A percentile compares a stretch with the other conserved stretches of the same genome.
Evolutionary conservation across 495 filamentous ascomycete genomes (phyloP).

Genomic region (Lindgomyces ingoldianus): DNA sequence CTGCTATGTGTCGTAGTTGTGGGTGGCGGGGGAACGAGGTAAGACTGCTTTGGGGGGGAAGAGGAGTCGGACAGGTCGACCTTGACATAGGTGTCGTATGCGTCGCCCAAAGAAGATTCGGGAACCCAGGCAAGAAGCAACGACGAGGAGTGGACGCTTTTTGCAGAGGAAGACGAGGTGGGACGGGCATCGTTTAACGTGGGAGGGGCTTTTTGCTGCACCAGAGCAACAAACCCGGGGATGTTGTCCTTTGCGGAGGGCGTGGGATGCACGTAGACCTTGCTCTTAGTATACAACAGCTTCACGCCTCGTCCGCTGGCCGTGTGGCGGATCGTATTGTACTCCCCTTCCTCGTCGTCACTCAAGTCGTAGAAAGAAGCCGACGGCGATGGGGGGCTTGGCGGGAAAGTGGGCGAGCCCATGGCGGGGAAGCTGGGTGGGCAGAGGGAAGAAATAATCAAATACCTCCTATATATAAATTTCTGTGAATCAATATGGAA

Average conservation of each 20-base stretch:
- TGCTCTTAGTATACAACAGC: constrained; percentile 95
- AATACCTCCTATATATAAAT: no score
- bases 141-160: constrained; percentile 56
- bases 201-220: constrained; percentile 77
- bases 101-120: constrained; percentile 83
- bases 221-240: constrained; percentile 87
- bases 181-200: constrained; percentile 45
- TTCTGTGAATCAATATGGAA: no score
- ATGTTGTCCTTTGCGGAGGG: constrained; percentile 95
- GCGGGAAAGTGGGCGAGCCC: constrained; percentile 23
- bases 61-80: constrained; percentile 83
- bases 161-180: constrained; percentile 55
- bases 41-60: constrained; percentile 79
- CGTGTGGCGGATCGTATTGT: constrained; percentile 90
- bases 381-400: constrained; percentile 66
- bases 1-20: constrained; percentile 70
- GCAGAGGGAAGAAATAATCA: no score
- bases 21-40: constrained; percentile 89
- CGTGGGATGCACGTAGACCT: constrained; percentile 97
- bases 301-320: constrained; percentile 83
- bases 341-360: constrained; percentile 93
- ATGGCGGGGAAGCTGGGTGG: constrained; percentile 19
- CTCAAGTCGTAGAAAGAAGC: constrained; percentile 96
- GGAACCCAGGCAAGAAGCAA: constrained; percentile 92
- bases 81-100: constrained; percentile 87